These are phyloP conservation scores for Neckera pumila DNA, from an alignment of 225 moss, liverwort and hornwort genomes.

Conservation along the genomic window DNA sequence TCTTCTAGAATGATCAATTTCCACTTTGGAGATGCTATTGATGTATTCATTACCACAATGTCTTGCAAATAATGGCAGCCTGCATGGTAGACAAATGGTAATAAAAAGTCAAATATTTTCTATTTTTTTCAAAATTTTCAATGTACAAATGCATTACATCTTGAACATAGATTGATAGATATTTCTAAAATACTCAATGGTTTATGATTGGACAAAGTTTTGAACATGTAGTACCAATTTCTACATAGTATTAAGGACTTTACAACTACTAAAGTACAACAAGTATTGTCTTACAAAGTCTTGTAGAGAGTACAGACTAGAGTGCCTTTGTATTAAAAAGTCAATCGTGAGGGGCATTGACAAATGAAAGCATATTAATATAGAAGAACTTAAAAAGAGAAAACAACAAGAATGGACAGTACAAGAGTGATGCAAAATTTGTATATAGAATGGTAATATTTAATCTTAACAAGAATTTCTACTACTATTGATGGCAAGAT, in stretches of 20 bases:
- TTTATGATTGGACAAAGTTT: neutral
- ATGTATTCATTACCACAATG: neutral
- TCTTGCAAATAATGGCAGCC: neutral
- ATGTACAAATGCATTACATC: neutral
- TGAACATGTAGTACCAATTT: neutral
- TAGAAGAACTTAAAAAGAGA: neutral
- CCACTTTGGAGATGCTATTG: neutral
- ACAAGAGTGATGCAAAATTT: neutral
- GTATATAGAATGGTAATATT: neutral
- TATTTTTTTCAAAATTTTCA: neutral
- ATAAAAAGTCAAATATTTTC: neutral
- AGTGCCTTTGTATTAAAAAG: neutral
- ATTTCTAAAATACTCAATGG: neutral
- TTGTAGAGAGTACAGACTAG: too few relatives aligned
- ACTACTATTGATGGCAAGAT: neutral
- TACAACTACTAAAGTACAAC: neutral
- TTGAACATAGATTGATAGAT: neutral
- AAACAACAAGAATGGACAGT: neutral
- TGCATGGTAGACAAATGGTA: accelerated
- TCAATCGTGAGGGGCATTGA: too few relatives aligned
- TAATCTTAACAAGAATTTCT: neutral
- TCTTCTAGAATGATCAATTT: neutral
- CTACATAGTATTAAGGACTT: neutral
- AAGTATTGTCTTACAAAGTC: neutral
- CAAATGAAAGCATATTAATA: too few relatives aligned